Evolutionary conservation across 2,329 filamentous ascomycete genomes (phyloP), one percentile per base, ranked within the genome.

Genomic region (Tricladium varicosporioides): DNA sequence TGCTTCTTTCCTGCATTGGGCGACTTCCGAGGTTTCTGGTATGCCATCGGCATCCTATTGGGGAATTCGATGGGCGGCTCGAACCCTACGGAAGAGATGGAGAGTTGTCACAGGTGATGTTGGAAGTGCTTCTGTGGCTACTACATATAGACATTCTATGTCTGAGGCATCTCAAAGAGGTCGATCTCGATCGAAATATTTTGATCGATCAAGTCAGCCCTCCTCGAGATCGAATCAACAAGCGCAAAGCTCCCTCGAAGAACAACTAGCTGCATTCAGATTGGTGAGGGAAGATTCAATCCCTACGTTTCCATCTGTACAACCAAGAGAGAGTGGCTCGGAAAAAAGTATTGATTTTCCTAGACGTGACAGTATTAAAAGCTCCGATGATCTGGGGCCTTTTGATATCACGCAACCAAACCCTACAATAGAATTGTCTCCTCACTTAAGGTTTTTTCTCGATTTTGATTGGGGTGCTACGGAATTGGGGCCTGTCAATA

Each of bases 391-490:
- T 36, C 46, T 63, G 15, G 53, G 55, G 14, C 51, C 49, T 9
- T 59, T 67, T 16, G 67, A 69, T 59, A 63, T 69, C 56, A 65
- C 64, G 8, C 42, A 49, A 9, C 58, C 61, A 18, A 48, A 58
- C 32, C 49, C 60, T 1, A 49, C 45, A 5, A 43, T 56, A 16
- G 31, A 54, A 2, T n/a, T 66, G 32, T 66, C 64, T n/a, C 47
- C 53, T 5, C 65, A 67, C 50, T 51, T 66, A 19, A 11, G 60
- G 9, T 67, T 65, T 44, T 55, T 74, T 32, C 66, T 73, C 11
- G 65, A 63, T 11, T 67, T 76, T 5, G 71, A 78, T 57, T 80
- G 77, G 77, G 65, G 61, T 7, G 63, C 65, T 5, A 78, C 76
- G 0, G 68, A 70, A 3, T 60, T 79, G 1, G 78, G 77, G 0